Percentiles rank a stretch among this genome's conserved stretches.
Conservation (phyloP, 2,329 filamentous ascomycete species). For the Paecilomyces sp. region DNA sequence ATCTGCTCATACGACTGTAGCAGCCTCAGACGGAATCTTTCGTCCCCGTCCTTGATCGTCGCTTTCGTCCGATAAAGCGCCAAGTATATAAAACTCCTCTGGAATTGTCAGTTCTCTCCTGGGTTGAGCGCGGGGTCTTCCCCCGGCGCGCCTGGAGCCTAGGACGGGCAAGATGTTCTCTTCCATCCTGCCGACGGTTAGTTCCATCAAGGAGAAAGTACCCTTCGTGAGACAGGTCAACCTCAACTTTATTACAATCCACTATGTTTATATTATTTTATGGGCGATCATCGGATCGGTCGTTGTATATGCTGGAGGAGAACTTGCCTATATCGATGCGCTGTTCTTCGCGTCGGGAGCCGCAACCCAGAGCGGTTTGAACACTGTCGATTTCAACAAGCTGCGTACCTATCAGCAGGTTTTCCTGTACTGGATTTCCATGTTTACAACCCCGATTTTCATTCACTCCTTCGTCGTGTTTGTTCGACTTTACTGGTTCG, state of each 20-base stretch:
- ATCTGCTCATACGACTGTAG: background rate
- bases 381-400: conserved; percentile 62
- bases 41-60: background rate
- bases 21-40: background rate
- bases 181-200: conserved; percentile 12
- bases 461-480: conserved; percentile 85
- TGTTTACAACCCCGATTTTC: conserved; percentile 74
- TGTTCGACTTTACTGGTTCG: conserved; percentile 93
- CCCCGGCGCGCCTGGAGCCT: background rate
- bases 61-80: background rate
- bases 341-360: conserved; percentile 81
- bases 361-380: conserved; percentile 88
- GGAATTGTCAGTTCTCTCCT: background rate
- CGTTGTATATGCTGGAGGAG: conserved; percentile 60
- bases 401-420: conserved; percentile 68
- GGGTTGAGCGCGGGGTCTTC: background rate
- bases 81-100: background rate
- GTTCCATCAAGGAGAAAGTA: conserved; percentile 23
- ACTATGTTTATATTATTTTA: conserved; percentile 70
- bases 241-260: conserved; percentile 40
- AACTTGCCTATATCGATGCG: conserved; percentile 74
- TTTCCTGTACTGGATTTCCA: conserved; percentile 62
- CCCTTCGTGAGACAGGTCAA: conserved; percentile 30
- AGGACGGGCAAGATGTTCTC: conserved; percentile 19
- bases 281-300: conserved; percentile 69